Percentiles rank a stretch among this genome's conserved stretches.
Evolutionary conservation across 306 rosid species (phyloP).

Genomic region (Prunus mira): DNA sequence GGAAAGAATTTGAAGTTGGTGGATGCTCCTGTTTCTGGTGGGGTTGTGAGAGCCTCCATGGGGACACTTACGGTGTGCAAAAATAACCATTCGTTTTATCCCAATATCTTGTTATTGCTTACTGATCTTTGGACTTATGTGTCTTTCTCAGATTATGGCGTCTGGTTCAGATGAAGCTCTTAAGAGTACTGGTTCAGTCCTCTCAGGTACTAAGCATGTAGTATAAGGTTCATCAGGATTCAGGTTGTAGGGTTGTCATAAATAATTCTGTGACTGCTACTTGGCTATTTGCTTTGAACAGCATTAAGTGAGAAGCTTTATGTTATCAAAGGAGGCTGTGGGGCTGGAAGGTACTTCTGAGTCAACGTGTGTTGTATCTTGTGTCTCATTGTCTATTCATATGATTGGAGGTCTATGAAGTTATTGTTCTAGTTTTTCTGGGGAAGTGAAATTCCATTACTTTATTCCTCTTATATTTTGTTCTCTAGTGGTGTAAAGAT

Average conservation of each 20-base stretch:
- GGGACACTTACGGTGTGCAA: slow-evolving; percentile 85
- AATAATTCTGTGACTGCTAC: slow-evolving; percentile 27
- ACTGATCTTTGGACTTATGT: slow-evolving; percentile 23
- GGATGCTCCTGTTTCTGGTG: slow-evolving; percentile 99
- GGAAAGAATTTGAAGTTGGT: slow-evolving; percentile 80
- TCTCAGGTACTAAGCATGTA: slow-evolving; percentile 57
- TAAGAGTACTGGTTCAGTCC: slow-evolving; percentile 67
- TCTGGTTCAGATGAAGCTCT: slow-evolving; percentile 85
- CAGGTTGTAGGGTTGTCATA: slow-evolving; percentile 14
- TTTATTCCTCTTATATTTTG: slow-evolving; percentile 20
- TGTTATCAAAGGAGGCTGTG: slow-evolving; percentile 81
- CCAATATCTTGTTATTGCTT: slow-evolving; percentile 26
- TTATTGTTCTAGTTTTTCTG: slow-evolving; percentile 16
- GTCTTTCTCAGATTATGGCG: slow-evolving; percentile 74
- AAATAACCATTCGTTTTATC: slow-evolving; percentile 23
- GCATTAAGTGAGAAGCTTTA: slow-evolving; percentile 96
- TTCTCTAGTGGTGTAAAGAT: slow-evolving; percentile 80
- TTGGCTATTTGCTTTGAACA: slow-evolving; percentile 37
- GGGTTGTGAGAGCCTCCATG: slow-evolving; percentile 71
- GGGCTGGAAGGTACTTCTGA: slow-evolving; percentile 80
- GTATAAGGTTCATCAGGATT: slow-evolving; percentile 20
- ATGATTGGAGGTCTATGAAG: slow-evolving; percentile 6
- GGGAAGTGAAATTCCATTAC: slow-evolving; percentile 3
- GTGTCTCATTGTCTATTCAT: background rate
- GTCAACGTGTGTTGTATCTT: slow-evolving; percentile 13